Evolutionary conservation across 1,284 basidiomycete genomes (phyloP).

Genomic region (Leucoagaricus sp.): DNA sequence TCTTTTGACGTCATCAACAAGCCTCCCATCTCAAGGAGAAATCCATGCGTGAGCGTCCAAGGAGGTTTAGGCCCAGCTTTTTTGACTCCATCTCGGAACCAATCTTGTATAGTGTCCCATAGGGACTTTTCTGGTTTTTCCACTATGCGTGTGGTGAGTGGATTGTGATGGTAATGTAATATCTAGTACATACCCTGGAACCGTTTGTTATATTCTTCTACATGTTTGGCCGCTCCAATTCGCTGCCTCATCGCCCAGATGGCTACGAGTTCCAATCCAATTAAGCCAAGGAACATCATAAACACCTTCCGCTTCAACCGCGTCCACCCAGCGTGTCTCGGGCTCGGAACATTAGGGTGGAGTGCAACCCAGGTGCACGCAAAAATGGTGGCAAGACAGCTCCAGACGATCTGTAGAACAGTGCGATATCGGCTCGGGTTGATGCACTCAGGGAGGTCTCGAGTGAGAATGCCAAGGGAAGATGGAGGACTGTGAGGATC

Average conservation of each 20-base stretch:
- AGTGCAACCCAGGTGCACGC: conserved; percentile 29
- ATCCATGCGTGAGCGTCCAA: conserved; percentile 20
- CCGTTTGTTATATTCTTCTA: background rate
- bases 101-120: background rate
- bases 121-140: no score
- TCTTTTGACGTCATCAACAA: no score
- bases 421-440: background rate
- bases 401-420: conserved; percentile 25
- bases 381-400: conserved; percentile 26
- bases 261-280: background rate
- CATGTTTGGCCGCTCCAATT: background rate
- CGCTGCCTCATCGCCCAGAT: background rate
- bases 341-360: background rate
- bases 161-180: background rate
- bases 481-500: no score
- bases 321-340: background rate
- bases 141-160: background rate
- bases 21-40: conserved; percentile 21
- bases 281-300: background rate
- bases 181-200: background rate
- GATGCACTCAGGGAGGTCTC: background rate
- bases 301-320: background rate
- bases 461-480: no score
- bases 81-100: background rate
- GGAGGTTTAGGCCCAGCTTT: background rate